Percentiles rank a stretch among this genome's conserved stretches.
These are phyloP conservation scores for Debaryomyces nepalensis DNA, from an alignment of 1,139 yeast genomes.

Conservation along the genomic window DNA sequence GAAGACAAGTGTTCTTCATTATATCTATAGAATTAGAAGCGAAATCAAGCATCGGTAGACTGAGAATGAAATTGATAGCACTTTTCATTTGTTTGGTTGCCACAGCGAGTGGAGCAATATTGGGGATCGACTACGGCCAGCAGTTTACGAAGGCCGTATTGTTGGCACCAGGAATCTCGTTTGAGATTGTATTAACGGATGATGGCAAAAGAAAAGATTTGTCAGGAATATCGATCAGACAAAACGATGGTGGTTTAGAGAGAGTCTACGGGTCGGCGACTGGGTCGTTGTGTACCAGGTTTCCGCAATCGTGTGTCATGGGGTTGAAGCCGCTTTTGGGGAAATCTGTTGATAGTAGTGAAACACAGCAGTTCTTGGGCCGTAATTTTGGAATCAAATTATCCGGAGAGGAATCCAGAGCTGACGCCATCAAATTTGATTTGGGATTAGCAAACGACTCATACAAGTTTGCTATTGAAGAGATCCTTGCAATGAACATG, in stretches of 20 bases:
- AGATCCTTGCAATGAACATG: slow-evolving; percentile 81
- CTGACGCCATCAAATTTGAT: slow-evolving; percentile 61
- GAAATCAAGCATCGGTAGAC: slow-evolving; percentile 4
- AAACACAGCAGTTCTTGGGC: slow-evolving; percentile 47
- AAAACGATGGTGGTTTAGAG: slow-evolving; percentile 53
- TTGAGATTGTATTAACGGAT: slow-evolving; percentile 84
- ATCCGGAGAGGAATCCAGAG: slow-evolving; percentile 39
- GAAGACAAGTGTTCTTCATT: not conserved
- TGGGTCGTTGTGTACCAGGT: slow-evolving; percentile 68
- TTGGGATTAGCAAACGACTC: slow-evolving; percentile 51
- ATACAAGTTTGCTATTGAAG: slow-evolving; percentile 61
- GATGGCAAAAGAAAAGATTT: slow-evolving; percentile 92
- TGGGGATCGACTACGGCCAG: slow-evolving; percentile 91
- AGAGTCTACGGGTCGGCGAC: slow-evolving; percentile 83
- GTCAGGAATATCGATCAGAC: slow-evolving; percentile 72
- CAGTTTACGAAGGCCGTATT: slow-evolving; percentile 86
- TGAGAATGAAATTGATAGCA: slow-evolving; percentile 13
- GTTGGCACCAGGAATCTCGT: slow-evolving; percentile 88
- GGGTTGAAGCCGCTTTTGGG: slow-evolving; percentile 78
- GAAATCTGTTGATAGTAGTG: slow-evolving; percentile 51
- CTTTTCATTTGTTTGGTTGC: slow-evolving; percentile 21
- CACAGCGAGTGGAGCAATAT: slow-evolving; percentile 56
- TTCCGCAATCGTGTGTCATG: slow-evolving; percentile 71
- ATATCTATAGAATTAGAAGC: slow-evolving; percentile 1
- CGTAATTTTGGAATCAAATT: slow-evolving; percentile 68